These are phyloP conservation scores for Gentiana straminea DNA, from an alignment of 257 asterid genomes.

Conservation along the genomic window DNA sequence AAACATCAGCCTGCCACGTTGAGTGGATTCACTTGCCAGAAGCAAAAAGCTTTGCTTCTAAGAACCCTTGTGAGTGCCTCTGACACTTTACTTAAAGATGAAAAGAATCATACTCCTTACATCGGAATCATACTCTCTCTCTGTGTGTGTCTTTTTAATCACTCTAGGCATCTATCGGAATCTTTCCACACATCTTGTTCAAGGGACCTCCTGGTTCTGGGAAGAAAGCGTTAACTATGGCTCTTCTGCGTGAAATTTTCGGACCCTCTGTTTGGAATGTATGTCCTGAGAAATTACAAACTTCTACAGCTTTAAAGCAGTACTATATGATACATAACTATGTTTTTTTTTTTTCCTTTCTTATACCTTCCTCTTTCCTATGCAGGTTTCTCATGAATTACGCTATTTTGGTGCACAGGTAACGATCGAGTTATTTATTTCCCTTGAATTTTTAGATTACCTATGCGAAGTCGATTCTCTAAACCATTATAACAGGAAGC, in stretches of 20 bases:
- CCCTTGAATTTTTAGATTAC: not conserved
- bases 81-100: not conserved
- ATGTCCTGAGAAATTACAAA: constrained; percentile 10
- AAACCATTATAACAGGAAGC: constrained; percentile 40
- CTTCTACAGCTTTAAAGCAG: not conserved
- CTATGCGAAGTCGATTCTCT: not conserved
- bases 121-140: not conserved
- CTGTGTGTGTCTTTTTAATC: not conserved
- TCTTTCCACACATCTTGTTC: constrained; percentile 49
- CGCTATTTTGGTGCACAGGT: constrained; percentile 59
- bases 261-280: constrained; percentile 64
- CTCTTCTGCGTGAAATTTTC: constrained; percentile 57
- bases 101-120: no score
- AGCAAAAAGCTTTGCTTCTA: constrained; percentile 59
- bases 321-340: not conserved
- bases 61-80: constrained; percentile 48
- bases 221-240: constrained; percentile 59
- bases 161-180: constrained; percentile 37
- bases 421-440: constrained; percentile 3
- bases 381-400: constrained; percentile 71
- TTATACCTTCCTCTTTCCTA: constrained; percentile 1
- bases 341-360: not conserved
- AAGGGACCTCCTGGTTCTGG: constrained; percentile 80
- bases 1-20: constrained; percentile 58
- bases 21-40: constrained; percentile 59